Base-by-base conservation (phyloP, 192 early-diverging fungal genomes). In the Linnemannia schmuckeri region DNA sequence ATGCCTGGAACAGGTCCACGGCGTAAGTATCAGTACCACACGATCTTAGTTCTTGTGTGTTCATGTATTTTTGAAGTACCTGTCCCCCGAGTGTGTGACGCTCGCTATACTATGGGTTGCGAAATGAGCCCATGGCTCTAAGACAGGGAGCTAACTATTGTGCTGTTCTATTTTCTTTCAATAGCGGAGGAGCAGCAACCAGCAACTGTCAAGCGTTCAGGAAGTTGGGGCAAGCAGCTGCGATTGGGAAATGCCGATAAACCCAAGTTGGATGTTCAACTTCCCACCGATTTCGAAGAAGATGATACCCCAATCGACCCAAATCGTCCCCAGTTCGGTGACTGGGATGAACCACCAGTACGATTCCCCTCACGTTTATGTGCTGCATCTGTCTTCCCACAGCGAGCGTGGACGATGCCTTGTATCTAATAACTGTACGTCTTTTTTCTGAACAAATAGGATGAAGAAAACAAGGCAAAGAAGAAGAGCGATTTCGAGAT, bases 401-500 rank as follows among this genome's bases (percentile, higher is more conserved):
- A 61, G 18, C 73, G 10, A 52, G 18, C 17, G 49, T 5, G 49
- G 6, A 44, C 6, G 5, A 44, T 7, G 5, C 18, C 20, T 6
- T 52, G 49, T 40, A 52, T 54, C 10, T 46, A 46, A 46, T 13
- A 15, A 15, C 44, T 15, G 44, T 46, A 1, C 12, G 13, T 13
- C 12, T 46, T 15, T 44, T 46, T 0, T 13, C 15, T 46, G 13
- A 46, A 10, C 44, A 46, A 46, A 46, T 78, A 85, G 72, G 81
- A 82, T 24, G 75, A 76, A 22, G 90, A 90, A 54, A 88, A 87
- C 77, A 87, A 84, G 54, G 68, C 80, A 22, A 88, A 88, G 57
- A 91, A 90, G 44, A 88, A 87, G 72, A 89, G 87, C 55, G 90
- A 90, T 61, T 93, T 93, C 85, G 92, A 93, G 52, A 85, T 88